Conservation (phyloP, 768 basidiomycete genomes). For the Exidia glandulosa region DNA sequence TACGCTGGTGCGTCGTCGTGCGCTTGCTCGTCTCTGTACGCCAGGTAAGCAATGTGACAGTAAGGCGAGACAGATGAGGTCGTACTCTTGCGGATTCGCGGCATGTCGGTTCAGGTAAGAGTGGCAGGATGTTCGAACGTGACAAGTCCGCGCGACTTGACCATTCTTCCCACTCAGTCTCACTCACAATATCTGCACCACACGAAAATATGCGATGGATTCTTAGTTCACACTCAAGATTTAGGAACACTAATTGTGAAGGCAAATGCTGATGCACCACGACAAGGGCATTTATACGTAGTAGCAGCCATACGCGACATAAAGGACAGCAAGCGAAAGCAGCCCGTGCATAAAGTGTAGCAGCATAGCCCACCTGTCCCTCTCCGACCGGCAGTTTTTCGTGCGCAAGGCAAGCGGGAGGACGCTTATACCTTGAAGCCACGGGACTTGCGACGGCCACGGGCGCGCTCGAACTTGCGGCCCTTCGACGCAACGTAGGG, state of each 20-base stretch:
- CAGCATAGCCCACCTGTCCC: not conserved
- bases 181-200: not conserved
- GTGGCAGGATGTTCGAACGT: not conserved
- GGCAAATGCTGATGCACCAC: not conserved
- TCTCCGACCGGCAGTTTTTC: not conserved
- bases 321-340: not conserved
- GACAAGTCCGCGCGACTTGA: not conserved
- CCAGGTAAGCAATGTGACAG: not conserved
- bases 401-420: constrained; percentile 1
- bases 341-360: not conserved
- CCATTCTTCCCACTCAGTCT: not conserved
- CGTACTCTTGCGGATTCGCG: constrained; percentile 16
- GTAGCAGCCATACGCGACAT: not conserved
- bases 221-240: no score
- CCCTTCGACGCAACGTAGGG: constrained; percentile 94
- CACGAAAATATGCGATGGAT: not conserved
- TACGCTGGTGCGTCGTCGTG: constrained; percentile 57
- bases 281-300: not conserved
- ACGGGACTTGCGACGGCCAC: constrained; percentile 97
- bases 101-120: constrained; percentile 6
- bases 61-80: not conserved
- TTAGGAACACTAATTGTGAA: not conserved
- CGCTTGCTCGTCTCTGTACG: constrained; percentile 74
- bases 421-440: constrained; percentile 83
- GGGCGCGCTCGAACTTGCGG: constrained; percentile 97